Conservation (phyloP, 129 eudicot species). For the Chrysanthemum seticuspe region DNA sequence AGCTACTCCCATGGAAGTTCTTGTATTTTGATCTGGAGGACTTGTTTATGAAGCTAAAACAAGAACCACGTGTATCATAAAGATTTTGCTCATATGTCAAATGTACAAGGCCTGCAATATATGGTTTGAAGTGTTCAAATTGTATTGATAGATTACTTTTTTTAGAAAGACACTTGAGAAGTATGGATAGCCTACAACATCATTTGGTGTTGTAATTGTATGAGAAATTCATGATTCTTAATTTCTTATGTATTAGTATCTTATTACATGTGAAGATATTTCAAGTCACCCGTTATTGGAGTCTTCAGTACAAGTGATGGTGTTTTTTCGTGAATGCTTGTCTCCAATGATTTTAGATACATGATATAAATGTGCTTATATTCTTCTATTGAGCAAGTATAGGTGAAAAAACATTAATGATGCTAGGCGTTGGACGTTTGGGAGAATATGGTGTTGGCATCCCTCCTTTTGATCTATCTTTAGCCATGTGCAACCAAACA, state of each 20-base stretch:
- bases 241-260: background rate
- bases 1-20: background rate
- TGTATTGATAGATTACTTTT: background rate
- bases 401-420: too few species aligned
- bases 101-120: background rate
- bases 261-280: background rate
- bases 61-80: constrained; percentile 11
- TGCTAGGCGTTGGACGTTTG: too few species aligned
- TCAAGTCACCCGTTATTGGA: background rate
- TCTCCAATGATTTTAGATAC: too few species aligned
- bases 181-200: too few species aligned
- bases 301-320: too few species aligned
- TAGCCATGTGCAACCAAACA: too few species aligned
- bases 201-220: constrained; percentile 1
- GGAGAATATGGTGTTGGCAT: too few species aligned
- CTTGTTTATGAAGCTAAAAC: background rate
- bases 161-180: background rate
- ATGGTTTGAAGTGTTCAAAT: background rate
- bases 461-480: too few species aligned
- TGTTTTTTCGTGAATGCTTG: too few species aligned
- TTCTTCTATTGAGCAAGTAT: too few species aligned
- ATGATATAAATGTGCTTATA: too few species aligned
- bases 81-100: constrained; percentile 8
- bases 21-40: background rate
- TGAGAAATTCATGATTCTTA: background rate